Base-by-base conservation (phyloP, 2,329 filamentous ascomycete species). In the Fusarium phyllophilum region DNA sequence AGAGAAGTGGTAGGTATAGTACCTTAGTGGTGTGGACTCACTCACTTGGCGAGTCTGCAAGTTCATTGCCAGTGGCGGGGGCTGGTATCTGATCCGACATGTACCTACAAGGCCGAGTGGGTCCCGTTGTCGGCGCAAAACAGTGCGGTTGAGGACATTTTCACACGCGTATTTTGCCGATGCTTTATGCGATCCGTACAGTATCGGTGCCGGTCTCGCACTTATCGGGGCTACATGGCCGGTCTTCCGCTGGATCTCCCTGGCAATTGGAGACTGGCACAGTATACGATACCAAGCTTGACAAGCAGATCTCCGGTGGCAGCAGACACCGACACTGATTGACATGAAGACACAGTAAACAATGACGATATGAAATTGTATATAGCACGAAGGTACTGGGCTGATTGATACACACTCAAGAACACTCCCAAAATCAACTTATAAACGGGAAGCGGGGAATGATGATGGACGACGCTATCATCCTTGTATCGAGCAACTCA, bases 111-210 rank as follows among this genome's bases (percentile, higher is more conserved):
- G 55, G 33, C 54, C 48, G 33, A 58, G 70, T 67, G 70, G 65
- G 45, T 45, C 67, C 62, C 51, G 62, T 68, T 68, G 58, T 74
- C 71, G 71, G 71, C 49, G 58, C 24, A 20, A 44, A 22, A 72
- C 71, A 74, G 71, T 74, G 71, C 71, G 71, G 71, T 74, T 74
- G 71, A 73, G 71, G n/a, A 13, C 3, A 8, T 9, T 8, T 51
- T 73, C 58, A 44, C 55, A 74, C 71, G 57, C 5, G 17, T 6
- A 14, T 5, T 4, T 8, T 18, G 31, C 24, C 10, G 8, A 4
- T 11, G 24, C 20, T 20, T 9, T 9, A 20, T 22, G 24, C 12
- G 24, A 7, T 45, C 29, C n/a, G 67, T 46, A 74, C 71, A 71
- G 71, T 74, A 1, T 11, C 26, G 8, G 14, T 4, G 22, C 42